phyloP scores from a whole-genome alignment of 2,329 filamentous ascomycete genomes.

The Epichloe hybrida region DNA sequence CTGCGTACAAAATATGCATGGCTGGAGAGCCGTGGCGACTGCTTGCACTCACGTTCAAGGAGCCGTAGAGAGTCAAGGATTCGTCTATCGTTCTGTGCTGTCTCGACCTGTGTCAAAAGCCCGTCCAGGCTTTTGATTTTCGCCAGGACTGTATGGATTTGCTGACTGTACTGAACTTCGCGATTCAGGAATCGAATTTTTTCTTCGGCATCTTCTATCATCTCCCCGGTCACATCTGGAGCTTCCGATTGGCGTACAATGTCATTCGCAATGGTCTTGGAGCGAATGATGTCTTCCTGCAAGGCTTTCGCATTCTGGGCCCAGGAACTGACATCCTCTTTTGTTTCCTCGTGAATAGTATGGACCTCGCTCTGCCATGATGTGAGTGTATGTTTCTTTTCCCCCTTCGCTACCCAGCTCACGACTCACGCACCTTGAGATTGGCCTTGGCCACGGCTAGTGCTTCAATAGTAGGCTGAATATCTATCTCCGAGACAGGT shows the following conservation, averaged over 20 bases:
- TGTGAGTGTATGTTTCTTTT: background rate
- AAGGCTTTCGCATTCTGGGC: slow-evolving; percentile 71
- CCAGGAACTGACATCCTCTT: slow-evolving; percentile 74
- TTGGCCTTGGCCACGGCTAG: slow-evolving; percentile 21
- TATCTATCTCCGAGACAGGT: slow-evolving; percentile 23
- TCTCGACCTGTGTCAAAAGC: slow-evolving; percentile 49
- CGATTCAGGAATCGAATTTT: slow-evolving; percentile 42
- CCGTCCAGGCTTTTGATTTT: slow-evolving; percentile 43
- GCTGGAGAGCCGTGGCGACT: background rate
- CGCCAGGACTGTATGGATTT: slow-evolving; percentile 37
- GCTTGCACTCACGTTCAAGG: slow-evolving; percentile 37
- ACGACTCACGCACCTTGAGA: slow-evolving; percentile 24
- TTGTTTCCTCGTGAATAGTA: slow-evolving; percentile 60
- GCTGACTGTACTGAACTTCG: slow-evolving; percentile 45
- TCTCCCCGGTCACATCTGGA: slow-evolving; percentile 38
- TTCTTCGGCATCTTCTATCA: slow-evolving; percentile 37
- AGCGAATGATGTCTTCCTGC: slow-evolving; percentile 72
- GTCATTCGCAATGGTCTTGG: slow-evolving; percentile 64
- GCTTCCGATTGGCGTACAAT: slow-evolving; percentile 68
- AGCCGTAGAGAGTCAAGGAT: slow-evolving; percentile 43
- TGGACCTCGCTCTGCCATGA: slow-evolving; percentile 47
- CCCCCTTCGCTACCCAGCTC: background rate
- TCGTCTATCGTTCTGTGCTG: slow-evolving; percentile 37
- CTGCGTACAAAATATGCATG: background rate
- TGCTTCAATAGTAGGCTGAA: slow-evolving; percentile 27